These are phyloP conservation scores for Hibiscus syriacus DNA, from an alignment of 345 rosid genomes.

Conservation along the genomic window DNA sequence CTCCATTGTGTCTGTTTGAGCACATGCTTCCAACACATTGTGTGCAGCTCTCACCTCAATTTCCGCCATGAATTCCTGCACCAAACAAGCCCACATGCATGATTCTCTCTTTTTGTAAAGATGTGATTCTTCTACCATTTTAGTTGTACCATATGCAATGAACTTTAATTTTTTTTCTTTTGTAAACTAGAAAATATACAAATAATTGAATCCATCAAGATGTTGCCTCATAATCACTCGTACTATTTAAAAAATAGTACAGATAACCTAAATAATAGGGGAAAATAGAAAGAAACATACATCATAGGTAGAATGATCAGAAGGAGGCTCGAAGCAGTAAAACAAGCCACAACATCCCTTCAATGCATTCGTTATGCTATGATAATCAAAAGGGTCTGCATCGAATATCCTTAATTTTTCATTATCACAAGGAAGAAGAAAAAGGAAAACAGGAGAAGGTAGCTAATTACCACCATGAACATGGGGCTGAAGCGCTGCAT, in stretches of 20 bases:
- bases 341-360: slow-evolving; percentile 50
- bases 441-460: too few species aligned
- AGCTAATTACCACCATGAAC: slow-evolving; percentile 15
- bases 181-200: too few species aligned
- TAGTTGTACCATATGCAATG: background rate
- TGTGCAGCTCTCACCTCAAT: slow-evolving; percentile 60
- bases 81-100: background rate
- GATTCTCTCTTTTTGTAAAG: too few species aligned
- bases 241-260: too few species aligned
- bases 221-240: too few species aligned
- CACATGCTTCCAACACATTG: slow-evolving; percentile 66
- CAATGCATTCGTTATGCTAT: slow-evolving; percentile 44
- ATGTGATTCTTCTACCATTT: background rate
- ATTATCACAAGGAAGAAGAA: slow-evolving; percentile 8
- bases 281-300: too few species aligned
- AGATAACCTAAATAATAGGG: too few species aligned
- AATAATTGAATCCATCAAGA: too few species aligned
- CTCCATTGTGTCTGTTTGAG: slow-evolving; percentile 43
- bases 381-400: slow-evolving; percentile 50
- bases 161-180: too few species aligned
- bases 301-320: slow-evolving; percentile 39
- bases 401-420: slow-evolving; percentile 34
- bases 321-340: slow-evolving; percentile 43
- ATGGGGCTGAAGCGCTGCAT: slow-evolving; percentile 45
- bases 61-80: slow-evolving; percentile 54